Conservation (phyloP, 805 yeast genomes). For the Teunomyces kruisii region DNA sequence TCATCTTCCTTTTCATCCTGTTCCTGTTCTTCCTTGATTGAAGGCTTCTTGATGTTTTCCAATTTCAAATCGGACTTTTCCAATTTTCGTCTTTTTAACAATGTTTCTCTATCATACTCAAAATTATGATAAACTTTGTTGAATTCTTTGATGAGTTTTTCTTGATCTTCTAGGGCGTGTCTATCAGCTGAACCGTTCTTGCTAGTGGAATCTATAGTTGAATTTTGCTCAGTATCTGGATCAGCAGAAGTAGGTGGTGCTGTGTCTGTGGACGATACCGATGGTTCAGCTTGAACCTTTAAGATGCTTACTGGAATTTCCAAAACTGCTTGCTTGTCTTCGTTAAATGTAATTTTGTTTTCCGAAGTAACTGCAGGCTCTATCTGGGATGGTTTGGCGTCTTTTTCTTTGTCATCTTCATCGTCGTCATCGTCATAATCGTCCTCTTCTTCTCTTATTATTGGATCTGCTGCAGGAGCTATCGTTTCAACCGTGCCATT, state of each 20-base stretch:
- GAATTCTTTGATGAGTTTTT: conserved; percentile 56
- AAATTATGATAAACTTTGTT: conserved; percentile 73
- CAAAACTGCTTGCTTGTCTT: conserved; percentile 29
- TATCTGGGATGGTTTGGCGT: conserved; percentile 16
- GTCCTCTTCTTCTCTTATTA: conserved; percentile 37
- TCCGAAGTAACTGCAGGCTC: conserved; percentile 8
- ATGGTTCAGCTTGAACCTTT: conserved; percentile 2
- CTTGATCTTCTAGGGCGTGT: conserved; percentile 37
- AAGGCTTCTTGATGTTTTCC: conserved; percentile 28
- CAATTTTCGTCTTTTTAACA: conserved; percentile 70
- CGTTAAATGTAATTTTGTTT: conserved; percentile 17
- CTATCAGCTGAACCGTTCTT: conserved; percentile 6
- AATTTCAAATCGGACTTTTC: conserved; percentile 79
- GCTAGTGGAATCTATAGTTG: not conserved
- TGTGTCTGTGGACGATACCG: not conserved
- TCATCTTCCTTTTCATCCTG: conserved; percentile 19
- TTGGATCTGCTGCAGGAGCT: conserved; percentile 5
- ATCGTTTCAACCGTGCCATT: not conserved
- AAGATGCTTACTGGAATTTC: conserved; percentile 34
- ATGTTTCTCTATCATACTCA: conserved; percentile 74
- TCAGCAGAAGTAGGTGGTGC: conserved; percentile 4
- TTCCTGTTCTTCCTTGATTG: conserved; percentile 15
- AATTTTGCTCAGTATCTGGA: not conserved
- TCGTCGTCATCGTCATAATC: conserved; percentile 29
- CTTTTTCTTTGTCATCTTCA: conserved; percentile 21